phyloP scores from a whole-genome alignment of 169 alveolate genomes.

The Cryptosporidium canis region DNA sequence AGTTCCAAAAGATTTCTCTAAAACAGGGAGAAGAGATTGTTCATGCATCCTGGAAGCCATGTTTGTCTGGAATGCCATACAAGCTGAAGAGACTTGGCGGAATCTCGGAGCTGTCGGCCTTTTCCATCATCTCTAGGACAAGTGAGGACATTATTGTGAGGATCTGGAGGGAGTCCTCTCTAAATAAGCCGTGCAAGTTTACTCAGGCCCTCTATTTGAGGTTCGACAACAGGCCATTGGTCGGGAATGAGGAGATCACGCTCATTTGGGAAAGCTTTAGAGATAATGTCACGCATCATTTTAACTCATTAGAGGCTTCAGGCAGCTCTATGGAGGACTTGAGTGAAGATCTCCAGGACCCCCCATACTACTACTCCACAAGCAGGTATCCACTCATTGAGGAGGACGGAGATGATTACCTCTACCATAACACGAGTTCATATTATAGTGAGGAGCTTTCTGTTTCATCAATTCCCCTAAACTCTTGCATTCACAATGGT shows the following conservation, averaged over 20 bases:
- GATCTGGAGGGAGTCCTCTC: slow-evolving; percentile 65
- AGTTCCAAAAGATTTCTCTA: slow-evolving; percentile 32
- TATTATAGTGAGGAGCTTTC: not conserved
- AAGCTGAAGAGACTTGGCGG: slow-evolving; percentile 19
- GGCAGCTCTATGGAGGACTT: not conserved
- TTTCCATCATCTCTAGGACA: slow-evolving; percentile 4
- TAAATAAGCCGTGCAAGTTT: slow-evolving; percentile 45
- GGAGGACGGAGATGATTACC: slow-evolving; percentile 3
- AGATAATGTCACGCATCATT: not conserved
- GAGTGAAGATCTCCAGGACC: not conserved
- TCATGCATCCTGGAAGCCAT: slow-evolving; percentile 33
- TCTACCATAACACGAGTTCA: not conserved
- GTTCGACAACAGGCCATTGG: not conserved
- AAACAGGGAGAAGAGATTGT: slow-evolving; percentile 17
- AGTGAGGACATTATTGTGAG: slow-evolving; percentile 3
- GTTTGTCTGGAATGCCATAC: slow-evolving; percentile 10
- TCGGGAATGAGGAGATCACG: not conserved
- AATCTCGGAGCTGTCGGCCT: slow-evolving; percentile 5
- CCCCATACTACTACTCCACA: slow-evolving; percentile 25
- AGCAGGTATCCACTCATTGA: slow-evolving; percentile 14
- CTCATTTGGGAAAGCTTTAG: slow-evolving; percentile 21
- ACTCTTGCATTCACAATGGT: slow-evolving; percentile 16
- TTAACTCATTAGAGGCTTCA: not conserved
- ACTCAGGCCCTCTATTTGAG: not conserved
- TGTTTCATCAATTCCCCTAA: slow-evolving; percentile 28